phyloP scores from a whole-genome alignment of 2,329 filamentous ascomycete species.

The Esteya vermicola region DNA sequence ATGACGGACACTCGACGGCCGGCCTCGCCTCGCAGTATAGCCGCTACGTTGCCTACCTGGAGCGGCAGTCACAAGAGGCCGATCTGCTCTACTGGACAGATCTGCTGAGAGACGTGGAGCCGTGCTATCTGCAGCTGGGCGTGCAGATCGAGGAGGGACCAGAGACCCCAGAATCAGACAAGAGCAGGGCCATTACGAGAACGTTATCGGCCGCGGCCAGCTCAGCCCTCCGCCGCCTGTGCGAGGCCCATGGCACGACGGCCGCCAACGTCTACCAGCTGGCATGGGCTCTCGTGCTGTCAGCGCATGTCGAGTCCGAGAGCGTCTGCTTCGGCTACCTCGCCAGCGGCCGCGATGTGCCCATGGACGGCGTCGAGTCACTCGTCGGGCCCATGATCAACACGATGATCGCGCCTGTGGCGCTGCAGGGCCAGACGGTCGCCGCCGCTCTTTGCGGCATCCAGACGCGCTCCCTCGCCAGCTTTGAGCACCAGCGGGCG shows the following conservation, averaged over 20 bases:
- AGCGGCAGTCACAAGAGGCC: constrained; percentile 43
- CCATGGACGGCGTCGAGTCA: constrained; percentile 40
- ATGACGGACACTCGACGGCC: no score
- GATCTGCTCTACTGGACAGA: constrained; percentile 43
- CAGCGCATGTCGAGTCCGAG: constrained; percentile 19
- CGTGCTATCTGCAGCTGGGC: neutral
- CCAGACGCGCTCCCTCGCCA: constrained; percentile 28
- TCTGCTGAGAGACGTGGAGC: neutral
- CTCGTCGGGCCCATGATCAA: constrained; percentile 35
- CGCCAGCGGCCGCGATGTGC: constrained; percentile 20
- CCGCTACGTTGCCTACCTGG: neutral
- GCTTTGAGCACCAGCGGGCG: constrained; percentile 41
- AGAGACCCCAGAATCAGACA: neutral
- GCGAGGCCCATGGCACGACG: neutral
- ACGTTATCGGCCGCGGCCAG: neutral
- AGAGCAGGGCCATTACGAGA: neutral
- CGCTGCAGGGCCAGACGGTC: constrained; percentile 17
- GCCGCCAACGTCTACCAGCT: no score
- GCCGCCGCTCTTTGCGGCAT: constrained; percentile 39
- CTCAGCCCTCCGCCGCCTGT: no score
- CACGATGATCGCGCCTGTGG: constrained; percentile 34
- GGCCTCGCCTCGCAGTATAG: no score
- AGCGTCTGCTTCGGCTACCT: constrained; percentile 16
- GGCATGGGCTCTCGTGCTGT: no score
- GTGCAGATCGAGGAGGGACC: neutral